A percentile compares a stretch with the other conserved stretches of the same genome.
Evolutionary conservation across 2,329 filamentous ascomycete genomes (phyloP).

Genomic region (Aplosporella prunicola): DNA sequence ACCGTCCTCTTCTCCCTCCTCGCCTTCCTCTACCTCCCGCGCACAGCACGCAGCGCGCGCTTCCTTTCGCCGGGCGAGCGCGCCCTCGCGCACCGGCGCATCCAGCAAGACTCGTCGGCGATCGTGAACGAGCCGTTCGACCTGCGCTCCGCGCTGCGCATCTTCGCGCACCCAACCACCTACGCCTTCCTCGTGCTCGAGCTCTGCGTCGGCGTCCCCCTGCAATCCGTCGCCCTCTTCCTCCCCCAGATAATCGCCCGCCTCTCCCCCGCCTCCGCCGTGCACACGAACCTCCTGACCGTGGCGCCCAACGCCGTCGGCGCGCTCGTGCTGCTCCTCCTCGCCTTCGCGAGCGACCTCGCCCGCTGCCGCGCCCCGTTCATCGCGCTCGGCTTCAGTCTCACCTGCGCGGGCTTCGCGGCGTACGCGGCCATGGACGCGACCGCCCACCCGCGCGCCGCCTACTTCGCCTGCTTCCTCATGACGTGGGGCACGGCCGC

Average conservation of each 20-base stretch:
- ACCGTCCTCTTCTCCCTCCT: constrained; percentile 54
- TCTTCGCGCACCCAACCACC: constrained; percentile 46
- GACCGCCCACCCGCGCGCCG: constrained; percentile 53
- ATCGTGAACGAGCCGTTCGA: constrained; percentile 49
- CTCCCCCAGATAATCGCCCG: constrained; percentile 48
- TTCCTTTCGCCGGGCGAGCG: constrained; percentile 61
- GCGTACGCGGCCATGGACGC: constrained; percentile 58
- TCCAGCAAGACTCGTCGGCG: constrained; percentile 64
- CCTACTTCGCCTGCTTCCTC: constrained; percentile 71
- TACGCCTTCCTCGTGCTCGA: constrained; percentile 49
- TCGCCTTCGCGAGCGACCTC: constrained; percentile 62
- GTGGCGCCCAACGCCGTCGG: constrained; percentile 71
- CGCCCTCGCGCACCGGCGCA: constrained; percentile 59
- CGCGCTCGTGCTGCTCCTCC: constrained; percentile 59
- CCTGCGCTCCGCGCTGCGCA: constrained; percentile 41
- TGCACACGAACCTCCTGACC: constrained; percentile 69
- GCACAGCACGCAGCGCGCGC: constrained; percentile 51
- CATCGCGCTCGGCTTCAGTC: constrained; percentile 61
- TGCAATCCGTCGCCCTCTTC: constrained; percentile 49
- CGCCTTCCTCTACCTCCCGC: constrained; percentile 61
- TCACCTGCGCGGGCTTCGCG: constrained; percentile 70
- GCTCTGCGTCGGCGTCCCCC: constrained; percentile 50
- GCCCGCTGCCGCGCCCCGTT: constrained; percentile 62
- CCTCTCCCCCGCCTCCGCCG: constrained; percentile 44
- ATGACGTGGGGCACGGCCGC: constrained; percentile 74